A percentile compares a stretch with the other conserved stretches of the same genome.
These are phyloP conservation scores for Theileria annulata DNA, from an alignment of 169 alveolate genomes.

Conservation along the genomic window DNA sequence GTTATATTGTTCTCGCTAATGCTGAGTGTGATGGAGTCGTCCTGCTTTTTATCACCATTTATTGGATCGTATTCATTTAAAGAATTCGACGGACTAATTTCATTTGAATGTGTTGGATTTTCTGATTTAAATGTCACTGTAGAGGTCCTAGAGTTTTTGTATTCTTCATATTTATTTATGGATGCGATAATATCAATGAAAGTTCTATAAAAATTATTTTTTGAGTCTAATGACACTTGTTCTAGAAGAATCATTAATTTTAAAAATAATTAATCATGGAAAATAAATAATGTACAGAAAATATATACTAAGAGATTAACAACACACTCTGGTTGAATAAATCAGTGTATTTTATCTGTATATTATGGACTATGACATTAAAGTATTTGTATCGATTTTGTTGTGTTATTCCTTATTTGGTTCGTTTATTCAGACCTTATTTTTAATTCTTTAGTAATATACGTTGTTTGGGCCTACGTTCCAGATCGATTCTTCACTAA, in stretches of 20 bases:
- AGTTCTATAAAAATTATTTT: constrained; percentile 26
- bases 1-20: constrained; percentile 9
- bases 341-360: not conserved
- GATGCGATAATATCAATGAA: constrained; percentile 26
- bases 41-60: not conserved
- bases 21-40: not conserved
- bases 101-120: not conserved
- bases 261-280: not conserved
- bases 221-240: constrained; percentile 39
- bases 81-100: constrained; percentile 4
- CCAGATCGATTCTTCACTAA: constrained; percentile 42
- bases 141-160: not conserved
- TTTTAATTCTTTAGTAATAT: constrained; percentile 26
- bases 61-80: not conserved
- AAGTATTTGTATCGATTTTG: constrained; percentile 30
- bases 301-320: not conserved
- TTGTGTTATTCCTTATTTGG: constrained; percentile 29
- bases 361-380: constrained; percentile 56
- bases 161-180: constrained; percentile 15
- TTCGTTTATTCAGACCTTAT: not conserved
- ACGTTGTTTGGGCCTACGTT: constrained; percentile 55
- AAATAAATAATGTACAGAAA: not conserved
- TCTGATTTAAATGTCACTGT: not conserved
- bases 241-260: constrained; percentile 45
- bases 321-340: not conserved